These are phyloP conservation scores for Citrus inodora DNA, from an alignment of 345 rosid species.

Conservation along the genomic window DNA sequence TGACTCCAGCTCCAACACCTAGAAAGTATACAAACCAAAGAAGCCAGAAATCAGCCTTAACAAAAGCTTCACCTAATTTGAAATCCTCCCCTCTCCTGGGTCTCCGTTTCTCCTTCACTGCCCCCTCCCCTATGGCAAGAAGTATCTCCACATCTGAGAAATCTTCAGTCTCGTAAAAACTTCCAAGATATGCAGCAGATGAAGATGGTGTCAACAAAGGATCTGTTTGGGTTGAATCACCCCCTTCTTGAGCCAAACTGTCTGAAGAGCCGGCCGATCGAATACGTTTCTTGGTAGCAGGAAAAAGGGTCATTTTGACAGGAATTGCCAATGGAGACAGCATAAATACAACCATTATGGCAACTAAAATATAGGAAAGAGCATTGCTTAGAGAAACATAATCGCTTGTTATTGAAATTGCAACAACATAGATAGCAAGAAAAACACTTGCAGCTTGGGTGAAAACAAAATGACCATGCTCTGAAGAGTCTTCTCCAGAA, in stretches of 20 bases:
- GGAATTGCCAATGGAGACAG: constrained; percentile 86
- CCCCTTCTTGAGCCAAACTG: constrained; percentile 41
- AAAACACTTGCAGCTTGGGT: constrained; percentile 61
- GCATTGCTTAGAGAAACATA: constrained; percentile 31
- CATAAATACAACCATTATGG: constrained; percentile 55
- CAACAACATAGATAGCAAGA: constrained; percentile 68
- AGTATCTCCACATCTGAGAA: constrained; percentile 55
- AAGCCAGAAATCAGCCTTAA: constrained; percentile 98
- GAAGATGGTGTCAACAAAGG: constrained; percentile 66
- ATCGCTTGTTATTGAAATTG: constrained; percentile 47
- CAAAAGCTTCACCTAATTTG: constrained; percentile 62
- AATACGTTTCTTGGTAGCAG: constrained; percentile 37
- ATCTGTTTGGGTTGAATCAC: constrained; percentile 33
- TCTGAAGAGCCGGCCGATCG: constrained; percentile 58
- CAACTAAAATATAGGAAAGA: constrained; percentile 51
- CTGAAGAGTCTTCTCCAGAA: constrained; percentile 85
- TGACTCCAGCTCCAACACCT: constrained; percentile 89
- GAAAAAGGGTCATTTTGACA: constrained; percentile 88
- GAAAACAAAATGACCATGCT: constrained; percentile 65
- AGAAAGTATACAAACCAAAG: constrained; percentile 84
- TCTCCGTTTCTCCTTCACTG: constrained; percentile 67
- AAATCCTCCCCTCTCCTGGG: constrained; percentile 90
- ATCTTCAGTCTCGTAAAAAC: constrained; percentile 55
- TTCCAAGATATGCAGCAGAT: constrained; percentile 64
- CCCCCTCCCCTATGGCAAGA: constrained; percentile 80